Evolutionary conservation across 2,329 filamentous ascomycete genomes (phyloP).

Genomic region (Cytospora mali): DNA sequence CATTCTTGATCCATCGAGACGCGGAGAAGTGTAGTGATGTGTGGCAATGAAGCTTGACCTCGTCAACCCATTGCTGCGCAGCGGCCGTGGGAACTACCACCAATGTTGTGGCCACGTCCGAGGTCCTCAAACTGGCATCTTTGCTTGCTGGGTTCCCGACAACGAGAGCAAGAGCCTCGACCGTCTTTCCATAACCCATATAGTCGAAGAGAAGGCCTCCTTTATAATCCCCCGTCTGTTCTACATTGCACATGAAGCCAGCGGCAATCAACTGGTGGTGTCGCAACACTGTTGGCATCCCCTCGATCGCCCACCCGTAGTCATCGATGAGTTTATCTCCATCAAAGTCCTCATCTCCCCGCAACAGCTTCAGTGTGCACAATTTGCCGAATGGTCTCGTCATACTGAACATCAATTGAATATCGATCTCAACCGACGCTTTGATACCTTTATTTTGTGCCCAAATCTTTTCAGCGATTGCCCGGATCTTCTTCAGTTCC

Average conservation of each 20-base stretch:
- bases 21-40: not conserved
- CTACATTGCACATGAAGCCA: not conserved
- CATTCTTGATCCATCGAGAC: not conserved
- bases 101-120: not conserved
- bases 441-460: not conserved
- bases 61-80: not conserved
- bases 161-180: not conserved
- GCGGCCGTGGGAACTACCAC: slow-evolving; percentile 1
- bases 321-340: not conserved
- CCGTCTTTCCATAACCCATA: slow-evolving; percentile 4
- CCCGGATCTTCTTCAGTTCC: not conserved
- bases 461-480: not conserved
- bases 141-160: not conserved
- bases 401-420: not conserved
- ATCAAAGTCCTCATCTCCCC: not conserved
- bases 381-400: not conserved
- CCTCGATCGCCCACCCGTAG: not conserved
- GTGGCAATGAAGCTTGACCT: not conserved
- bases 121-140: not conserved
- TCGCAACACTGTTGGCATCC: not conserved
- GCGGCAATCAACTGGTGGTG: not conserved
- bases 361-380: not conserved
- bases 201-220: slow-evolving; percentile 3
- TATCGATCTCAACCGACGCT: not conserved
- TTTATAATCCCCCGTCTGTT: not conserved